These are phyloP conservation scores for Fusarium sp. DNA, from an alignment of 2,329 filamentous ascomycete species.

Conservation along the genomic window DNA sequence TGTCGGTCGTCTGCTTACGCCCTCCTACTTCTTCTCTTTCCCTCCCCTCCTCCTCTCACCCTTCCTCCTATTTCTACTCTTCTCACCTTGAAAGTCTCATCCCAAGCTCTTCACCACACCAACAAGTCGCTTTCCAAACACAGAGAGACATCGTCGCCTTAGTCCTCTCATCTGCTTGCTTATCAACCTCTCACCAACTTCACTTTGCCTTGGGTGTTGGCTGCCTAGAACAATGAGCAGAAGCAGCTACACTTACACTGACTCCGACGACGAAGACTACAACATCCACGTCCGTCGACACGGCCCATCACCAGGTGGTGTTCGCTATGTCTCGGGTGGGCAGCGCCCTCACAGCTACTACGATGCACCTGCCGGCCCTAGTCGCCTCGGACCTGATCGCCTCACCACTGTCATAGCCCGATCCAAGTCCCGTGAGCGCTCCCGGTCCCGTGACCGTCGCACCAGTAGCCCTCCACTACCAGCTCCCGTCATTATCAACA, in stretches of 20 bases:
- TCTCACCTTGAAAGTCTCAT: not conserved
- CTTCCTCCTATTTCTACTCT: not conserved
- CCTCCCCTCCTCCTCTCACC: not conserved
- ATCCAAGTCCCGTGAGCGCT: slow-evolving; percentile 52
- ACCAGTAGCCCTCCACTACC: slow-evolving; percentile 53
- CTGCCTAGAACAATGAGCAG: slow-evolving; percentile 41
- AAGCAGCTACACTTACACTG: slow-evolving; percentile 56
- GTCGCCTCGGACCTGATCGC: slow-evolving; percentile 57
- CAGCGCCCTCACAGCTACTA: slow-evolving; percentile 53
- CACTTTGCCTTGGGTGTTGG: not conserved
- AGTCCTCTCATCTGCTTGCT: not conserved
- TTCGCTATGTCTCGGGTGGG: slow-evolving; percentile 59
- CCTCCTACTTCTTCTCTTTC: not conserved
- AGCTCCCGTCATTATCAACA: slow-evolving; percentile 66
- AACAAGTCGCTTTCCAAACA: not conserved
- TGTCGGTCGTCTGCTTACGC: not conserved
- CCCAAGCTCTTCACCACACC: not conserved
- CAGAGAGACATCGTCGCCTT: not conserved
- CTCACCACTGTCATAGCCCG: slow-evolving; percentile 58
- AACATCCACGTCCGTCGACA: slow-evolving; percentile 61
- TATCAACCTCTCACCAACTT: not conserved
- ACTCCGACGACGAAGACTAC: slow-evolving; percentile 62
- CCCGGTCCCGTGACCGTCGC: slow-evolving; percentile 60
- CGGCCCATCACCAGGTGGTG: slow-evolving; percentile 52
- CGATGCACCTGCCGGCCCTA: slow-evolving; percentile 53